Percentiles rank a stretch among this genome's conserved stretches.
phyloP scores from a whole-genome alignment of 768 basidiomycete genomes.

The Lentinula guzmanii region DNA sequence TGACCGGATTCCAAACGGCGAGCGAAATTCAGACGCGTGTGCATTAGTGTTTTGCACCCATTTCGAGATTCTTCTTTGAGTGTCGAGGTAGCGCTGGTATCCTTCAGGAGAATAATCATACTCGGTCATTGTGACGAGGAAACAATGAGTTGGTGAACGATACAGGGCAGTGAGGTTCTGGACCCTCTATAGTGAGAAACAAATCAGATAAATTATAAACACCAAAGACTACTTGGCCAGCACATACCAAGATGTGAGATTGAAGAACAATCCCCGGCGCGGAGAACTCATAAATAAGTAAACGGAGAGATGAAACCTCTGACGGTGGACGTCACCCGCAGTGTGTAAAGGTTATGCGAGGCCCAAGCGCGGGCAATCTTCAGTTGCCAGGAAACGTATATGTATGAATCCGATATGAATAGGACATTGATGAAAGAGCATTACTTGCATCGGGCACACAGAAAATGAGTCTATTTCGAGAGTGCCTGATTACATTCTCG shows the following conservation, averaged over 20 bases:
- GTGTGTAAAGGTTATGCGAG: neutral
- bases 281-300: neutral
- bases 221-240: too few species aligned
- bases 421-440: neutral
- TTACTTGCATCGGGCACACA: neutral
- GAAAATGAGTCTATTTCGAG: neutral
- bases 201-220: too few species aligned
- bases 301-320: neutral
- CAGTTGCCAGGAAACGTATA: neutral
- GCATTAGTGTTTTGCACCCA: constrained; percentile 32
- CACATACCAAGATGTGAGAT: neutral
- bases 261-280: neutral
- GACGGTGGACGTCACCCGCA: neutral
- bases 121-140: constrained; percentile 29
- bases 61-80: constrained; percentile 32
- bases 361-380: neutral
- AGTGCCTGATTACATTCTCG: neutral
- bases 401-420: neutral
- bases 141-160: neutral
- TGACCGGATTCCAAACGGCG: neutral
- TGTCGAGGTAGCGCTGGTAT: constrained; percentile 34
- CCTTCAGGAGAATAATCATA: constrained; percentile 47
- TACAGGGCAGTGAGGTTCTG: neutral
- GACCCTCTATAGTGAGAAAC: neutral
- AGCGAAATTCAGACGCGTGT: constrained; percentile 6